phyloP scores from a whole-genome alignment of 2,329 filamentous ascomycete species.

The Exophiala xenobiotica region DNA sequence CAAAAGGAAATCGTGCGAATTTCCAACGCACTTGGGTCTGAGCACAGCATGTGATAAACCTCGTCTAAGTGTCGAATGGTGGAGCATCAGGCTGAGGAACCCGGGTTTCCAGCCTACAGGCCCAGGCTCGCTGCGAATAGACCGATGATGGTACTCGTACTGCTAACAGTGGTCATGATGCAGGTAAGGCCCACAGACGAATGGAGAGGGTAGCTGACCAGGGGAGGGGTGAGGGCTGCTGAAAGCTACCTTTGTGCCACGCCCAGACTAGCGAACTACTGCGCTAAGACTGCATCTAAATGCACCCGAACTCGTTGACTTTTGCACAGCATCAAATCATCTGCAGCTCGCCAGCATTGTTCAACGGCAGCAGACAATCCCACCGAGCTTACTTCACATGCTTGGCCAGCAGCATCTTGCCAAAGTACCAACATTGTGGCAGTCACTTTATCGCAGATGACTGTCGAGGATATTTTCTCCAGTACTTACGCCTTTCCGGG shows the following conservation, averaged over 20 bases:
- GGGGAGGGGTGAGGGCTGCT: neutral
- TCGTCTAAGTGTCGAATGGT: neutral
- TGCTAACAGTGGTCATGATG: neutral
- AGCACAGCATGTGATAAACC: neutral
- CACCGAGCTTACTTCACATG: neutral
- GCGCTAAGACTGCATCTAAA: neutral
- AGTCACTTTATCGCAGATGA: too few species aligned
- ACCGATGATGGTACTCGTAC: neutral
- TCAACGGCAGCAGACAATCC: neutral
- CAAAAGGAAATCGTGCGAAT: too few species aligned
- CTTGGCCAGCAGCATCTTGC: too few species aligned
- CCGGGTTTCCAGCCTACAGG: neutral
- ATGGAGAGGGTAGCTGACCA: neutral
- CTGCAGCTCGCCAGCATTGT: neutral
- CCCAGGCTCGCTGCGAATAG: neutral
- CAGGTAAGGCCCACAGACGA: neutral
- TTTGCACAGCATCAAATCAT: neutral
- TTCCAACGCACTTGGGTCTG: too few species aligned
- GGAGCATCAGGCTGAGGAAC: neutral
- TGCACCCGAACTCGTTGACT: neutral
- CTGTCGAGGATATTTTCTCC: too few species aligned
- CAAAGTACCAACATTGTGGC: too few species aligned
- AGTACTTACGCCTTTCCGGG: too few species aligned
- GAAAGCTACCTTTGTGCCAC: neutral
- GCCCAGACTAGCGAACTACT: neutral